Evolutionary conservation across 306 rosid genomes (phyloP), one percentile per base, ranked within the genome.

Genomic region (Vachellia collinsii): DNA sequence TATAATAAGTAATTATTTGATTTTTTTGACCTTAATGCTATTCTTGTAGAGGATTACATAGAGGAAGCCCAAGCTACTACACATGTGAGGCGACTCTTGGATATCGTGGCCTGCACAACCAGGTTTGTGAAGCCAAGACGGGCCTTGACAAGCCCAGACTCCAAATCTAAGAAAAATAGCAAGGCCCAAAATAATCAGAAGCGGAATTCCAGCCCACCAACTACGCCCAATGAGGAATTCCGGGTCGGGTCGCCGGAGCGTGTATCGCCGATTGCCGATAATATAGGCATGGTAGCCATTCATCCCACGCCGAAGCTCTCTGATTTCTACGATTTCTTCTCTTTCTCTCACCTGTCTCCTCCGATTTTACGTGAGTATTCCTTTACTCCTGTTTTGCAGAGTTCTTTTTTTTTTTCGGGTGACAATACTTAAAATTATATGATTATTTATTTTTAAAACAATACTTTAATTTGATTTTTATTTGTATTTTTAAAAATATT

Each of bases 241-340:
- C 89, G 81, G 69, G 72, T 86, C 67, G 85, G 80, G 79, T 81
- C 87, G 1, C 81, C 87, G 75, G 42, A 56, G 44, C 56, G 85
- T 0, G 78, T 83, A 0, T 87, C 94, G 48, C 84, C 90, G 79
- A 88, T 94, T 17, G 86, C 99, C 64, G 98, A 95, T 44, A 82
- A 77, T 56, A 81, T 89, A 17, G 99, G 97, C 5, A 93, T 91
- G 99, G 88, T 86, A 65, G 96, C 99, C 29, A 91, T 95, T 75
- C 99, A 95, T 53, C 92, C 97, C 1, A 88, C 97, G 80, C 98
- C 99, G 47, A 95, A 90, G 83, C 91, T 95, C 37, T 90, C 99
- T 34, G 94, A 93, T 70, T 95, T 95, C 88, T 95, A 92, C 61
- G 99, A 95, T 54, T 95, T 95, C 87, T 91, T 95, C 88, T 87